Evolutionary conservation across 2,329 filamentous ascomycete genomes (phyloP), one percentile per base, ranked within the genome.

Genomic region (Aspergillus phoenicis): DNA sequence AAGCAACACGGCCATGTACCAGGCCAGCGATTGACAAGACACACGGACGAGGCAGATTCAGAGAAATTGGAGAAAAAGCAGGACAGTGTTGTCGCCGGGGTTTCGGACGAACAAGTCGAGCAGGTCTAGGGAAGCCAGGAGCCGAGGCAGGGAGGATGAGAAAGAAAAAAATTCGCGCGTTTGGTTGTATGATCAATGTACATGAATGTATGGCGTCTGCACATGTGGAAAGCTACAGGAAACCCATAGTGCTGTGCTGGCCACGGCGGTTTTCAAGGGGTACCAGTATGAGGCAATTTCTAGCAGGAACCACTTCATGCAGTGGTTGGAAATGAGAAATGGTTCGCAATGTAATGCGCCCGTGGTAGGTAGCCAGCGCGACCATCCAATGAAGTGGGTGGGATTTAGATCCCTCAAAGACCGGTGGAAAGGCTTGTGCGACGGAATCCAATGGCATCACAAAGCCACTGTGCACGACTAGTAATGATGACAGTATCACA

Each of bases 51-150:
- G 4, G 43, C 41, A 8, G 49, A 38, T 26, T 43, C 60, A 13
- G 51, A 41, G 11, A 17, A 43, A 6, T 10, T 15, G 22, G 61
- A 60, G 45, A 61, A 64, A 47, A 45, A 45, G n/a, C 15, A 47
- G 28, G 24, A 30, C 24, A 22, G 53, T 33, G 30, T 33, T 13
- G 30, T 45, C 39, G 56, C 52, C 28, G 10, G 53, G 54, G 13
- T 30, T 20, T 38, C 53, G 3, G 60, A 65, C n/a, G 65, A 66
- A 33, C 62, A 67, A 26, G 54, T 66, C 45, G 65, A 67, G 51
- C 61, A 53, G 36, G 64, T 65, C 15, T 63, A 64, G 36, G 30
- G 33, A 36, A 36, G 33, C 11, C 33, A 36, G 33, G 33, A 36
- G 33, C 28, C 13, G 22, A 30, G 33, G 10, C 39, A 48, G 52